A percentile compares a stretch with the other conserved stretches of the same genome.
Evolutionary conservation across 148 eudicot species (phyloP).

Genomic region (Rhododendron ferrugineum): DNA sequence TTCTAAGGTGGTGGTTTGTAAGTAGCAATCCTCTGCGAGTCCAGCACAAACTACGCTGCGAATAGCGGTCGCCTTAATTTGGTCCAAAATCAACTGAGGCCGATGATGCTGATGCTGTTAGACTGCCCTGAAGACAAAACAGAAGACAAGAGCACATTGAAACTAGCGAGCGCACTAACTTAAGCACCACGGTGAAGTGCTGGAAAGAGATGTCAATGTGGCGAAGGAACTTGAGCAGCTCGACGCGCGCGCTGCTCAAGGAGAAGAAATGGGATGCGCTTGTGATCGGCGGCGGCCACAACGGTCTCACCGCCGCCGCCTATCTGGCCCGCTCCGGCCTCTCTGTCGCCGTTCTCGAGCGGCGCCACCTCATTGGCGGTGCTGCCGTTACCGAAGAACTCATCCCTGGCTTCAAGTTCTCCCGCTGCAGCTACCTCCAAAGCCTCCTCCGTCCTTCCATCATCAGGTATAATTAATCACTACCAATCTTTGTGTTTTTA

Average conservation of each 20-base stretch:
- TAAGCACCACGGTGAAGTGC: not conserved
- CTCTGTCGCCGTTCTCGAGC: constrained; percentile 95
- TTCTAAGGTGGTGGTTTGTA: no score
- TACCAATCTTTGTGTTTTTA: not conserved
- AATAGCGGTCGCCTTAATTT: no score
- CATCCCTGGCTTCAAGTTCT: constrained; percentile 87
- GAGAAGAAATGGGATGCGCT: constrained; percentile 83
- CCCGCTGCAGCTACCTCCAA: constrained; percentile 95
- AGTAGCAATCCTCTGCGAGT: no score
- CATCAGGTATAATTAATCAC: constrained; percentile 35
- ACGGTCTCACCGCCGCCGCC: constrained; percentile 91
- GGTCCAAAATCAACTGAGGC: no score
- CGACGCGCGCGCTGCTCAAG: constrained; percentile 22
- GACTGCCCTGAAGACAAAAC: no score
- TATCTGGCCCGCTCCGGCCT: constrained; percentile 84
- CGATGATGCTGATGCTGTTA: no score
- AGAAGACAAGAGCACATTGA: no score
- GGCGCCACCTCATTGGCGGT: constrained; percentile 86
- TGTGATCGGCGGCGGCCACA: constrained; percentile 92
- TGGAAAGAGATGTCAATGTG: constrained; percentile 28
- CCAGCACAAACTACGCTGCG: no score
- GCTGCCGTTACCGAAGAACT: constrained; percentile 96
- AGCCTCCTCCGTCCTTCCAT: constrained; percentile 89
- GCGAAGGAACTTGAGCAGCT: constrained; percentile 42
- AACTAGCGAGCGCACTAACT: no score